Base-by-base conservation (phyloP, 345 rosid species). In the Hypericum androsaemum region DNA sequence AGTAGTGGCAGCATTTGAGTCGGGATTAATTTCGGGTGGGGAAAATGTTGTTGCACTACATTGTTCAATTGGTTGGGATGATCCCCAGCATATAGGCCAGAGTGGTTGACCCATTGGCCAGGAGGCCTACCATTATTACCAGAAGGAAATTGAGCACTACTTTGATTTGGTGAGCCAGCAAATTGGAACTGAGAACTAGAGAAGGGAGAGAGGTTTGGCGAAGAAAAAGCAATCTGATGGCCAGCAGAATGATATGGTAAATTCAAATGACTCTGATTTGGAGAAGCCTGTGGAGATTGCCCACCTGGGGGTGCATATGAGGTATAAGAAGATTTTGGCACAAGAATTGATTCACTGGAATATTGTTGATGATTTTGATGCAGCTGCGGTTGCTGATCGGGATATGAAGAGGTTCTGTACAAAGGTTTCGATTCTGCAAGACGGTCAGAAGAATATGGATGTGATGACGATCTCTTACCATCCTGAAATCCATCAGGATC, bases 261-360 rank as follows among this genome's bases (percentile, higher is more conserved):
- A 56, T 75, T 82, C 45, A 66, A 51, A 56, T 74, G 82, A 63
- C 77, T 71, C 38, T 65, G 83, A 56, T 81, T 83, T 13, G 94
- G 86, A 17, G 95, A 83, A 46, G 81, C 74, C 61, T 73, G 85
- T 54, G 74, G 83, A 54, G 85, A 69, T 65, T 70, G 67, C 50
- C 85, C 86, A 59, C 79, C 81, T 35, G 69, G 88, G 38, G 79
- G 88, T 58, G 95, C 87, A 70, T 66, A 78, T 42, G 95, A 80
- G 60, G 79, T 71, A 64, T 65, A 63, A 50, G 84, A 67, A 43
- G 95, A 73, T 64, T 77, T 92, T 7, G 94, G 94, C 59, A 83
- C 83, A 64, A 65, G 71, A 67, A 92, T 73, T 41, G 97, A 89
- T 57, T 88, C 94, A 5, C 87, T 88, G 32, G 88, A 74, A 62